Conservation (phyloP, 768 basidiomycete species). For the Mycena chlorophos region DNA sequence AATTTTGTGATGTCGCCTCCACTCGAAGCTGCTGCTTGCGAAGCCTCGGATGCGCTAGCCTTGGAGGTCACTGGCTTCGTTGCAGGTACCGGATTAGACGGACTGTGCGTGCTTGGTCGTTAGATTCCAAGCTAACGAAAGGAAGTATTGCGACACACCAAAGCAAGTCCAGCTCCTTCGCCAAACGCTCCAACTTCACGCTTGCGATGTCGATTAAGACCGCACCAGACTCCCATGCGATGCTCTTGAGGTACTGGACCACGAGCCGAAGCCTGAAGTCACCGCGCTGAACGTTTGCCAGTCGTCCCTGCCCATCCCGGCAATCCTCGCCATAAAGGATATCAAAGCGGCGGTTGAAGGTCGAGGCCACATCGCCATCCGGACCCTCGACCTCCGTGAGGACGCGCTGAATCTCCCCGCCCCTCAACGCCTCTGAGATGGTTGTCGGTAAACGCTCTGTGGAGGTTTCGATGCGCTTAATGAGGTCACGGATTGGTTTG, state of each 20-base stretch:
- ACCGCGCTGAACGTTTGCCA: constrained; percentile 14
- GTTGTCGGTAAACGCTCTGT: not conserved
- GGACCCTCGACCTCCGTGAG: constrained; percentile 4
- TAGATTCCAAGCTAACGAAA: not conserved
- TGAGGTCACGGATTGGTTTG: not conserved
- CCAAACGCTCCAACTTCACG: constrained; percentile 7
- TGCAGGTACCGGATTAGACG: not conserved
- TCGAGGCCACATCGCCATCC: constrained; percentile 6
- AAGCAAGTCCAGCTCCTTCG: not conserved
- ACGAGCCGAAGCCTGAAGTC: constrained; percentile 6
- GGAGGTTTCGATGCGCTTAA: not conserved
- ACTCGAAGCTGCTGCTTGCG: no score
- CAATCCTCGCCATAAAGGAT: constrained; percentile 20
- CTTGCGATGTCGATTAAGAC: constrained; percentile 10
- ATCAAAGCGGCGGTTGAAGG: constrained; percentile 21
- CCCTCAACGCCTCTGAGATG: not conserved
- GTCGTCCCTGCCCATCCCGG: constrained; percentile 8
- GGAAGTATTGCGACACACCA: not conserved
- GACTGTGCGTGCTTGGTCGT: not conserved
- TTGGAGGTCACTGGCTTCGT: no score
- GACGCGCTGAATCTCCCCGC: constrained; percentile 11
- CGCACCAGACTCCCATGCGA: constrained; percentile 5
- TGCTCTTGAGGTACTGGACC: constrained; percentile 10
- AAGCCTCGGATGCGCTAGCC: no score
- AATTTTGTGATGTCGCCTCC: no score